These are phyloP conservation scores for Didymosphaeria variabile DNA, from an alignment of 2,329 filamentous ascomycete species.

Conservation along the genomic window DNA sequence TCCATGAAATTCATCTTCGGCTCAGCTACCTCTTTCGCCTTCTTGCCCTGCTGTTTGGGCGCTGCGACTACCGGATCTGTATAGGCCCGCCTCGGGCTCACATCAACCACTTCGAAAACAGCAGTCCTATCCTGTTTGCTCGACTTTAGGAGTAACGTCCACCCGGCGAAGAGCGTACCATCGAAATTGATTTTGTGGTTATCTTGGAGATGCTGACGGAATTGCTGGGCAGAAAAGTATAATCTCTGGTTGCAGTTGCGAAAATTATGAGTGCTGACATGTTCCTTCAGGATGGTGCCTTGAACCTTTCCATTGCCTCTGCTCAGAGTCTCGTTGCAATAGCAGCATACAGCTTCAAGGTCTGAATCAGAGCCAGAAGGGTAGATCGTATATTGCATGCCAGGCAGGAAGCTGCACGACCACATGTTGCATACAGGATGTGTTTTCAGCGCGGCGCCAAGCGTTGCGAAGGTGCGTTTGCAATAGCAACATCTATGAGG, in stretches of 20 bases:
- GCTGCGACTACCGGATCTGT: conserved; percentile 24
- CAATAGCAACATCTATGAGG: conserved; percentile 36
- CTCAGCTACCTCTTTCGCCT: conserved; percentile 8
- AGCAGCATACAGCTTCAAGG: conserved; percentile 33
- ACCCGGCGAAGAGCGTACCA: conserved; percentile 33
- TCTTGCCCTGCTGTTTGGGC: conserved; percentile 12
- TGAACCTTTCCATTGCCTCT: conserved; percentile 33
- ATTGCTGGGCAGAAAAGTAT: conserved; percentile 38
- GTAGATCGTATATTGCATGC: conserved; percentile 39
- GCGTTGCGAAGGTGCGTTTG: conserved; percentile 29
- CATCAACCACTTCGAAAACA: conserved; percentile 27
- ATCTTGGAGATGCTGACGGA: conserved; percentile 39
- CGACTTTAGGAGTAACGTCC: conserved; percentile 36
- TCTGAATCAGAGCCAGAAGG: conserved; percentile 21
- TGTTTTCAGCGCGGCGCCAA: conserved; percentile 25
- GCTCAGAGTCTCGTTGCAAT: conserved; percentile 34
- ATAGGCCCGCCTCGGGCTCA: conserved; percentile 19
- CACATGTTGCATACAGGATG: conserved; percentile 38
- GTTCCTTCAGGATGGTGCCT: conserved; percentile 29
- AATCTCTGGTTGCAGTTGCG: conserved; percentile 36
- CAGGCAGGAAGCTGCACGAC: conserved; percentile 38
- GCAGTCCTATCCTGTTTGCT: conserved; percentile 28
- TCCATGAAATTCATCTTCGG: conserved; percentile 37
- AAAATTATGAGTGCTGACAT: conserved; percentile 36
- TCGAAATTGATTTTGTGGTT: conserved; percentile 32